These are phyloP conservation scores for Gynandropsis gynandra DNA, from an alignment of 345 rosid species.

Conservation along the genomic window DNA sequence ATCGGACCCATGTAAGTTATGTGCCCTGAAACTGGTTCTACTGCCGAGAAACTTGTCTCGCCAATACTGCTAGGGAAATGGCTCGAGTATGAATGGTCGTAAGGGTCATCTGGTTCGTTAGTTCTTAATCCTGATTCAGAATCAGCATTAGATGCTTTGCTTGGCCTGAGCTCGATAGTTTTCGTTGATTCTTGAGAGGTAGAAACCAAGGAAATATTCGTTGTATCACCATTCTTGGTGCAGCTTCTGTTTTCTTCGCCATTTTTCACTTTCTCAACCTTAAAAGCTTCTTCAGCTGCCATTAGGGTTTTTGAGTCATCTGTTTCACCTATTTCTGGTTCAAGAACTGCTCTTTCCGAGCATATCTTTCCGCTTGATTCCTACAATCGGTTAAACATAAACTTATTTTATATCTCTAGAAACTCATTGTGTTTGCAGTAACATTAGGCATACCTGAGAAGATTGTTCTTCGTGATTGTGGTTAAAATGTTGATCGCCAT, in stretches of 20 bases:
- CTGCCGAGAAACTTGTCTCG: slow-evolving; percentile 56
- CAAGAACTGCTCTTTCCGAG: too few species aligned
- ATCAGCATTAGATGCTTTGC: too few species aligned
- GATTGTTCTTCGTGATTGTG: slow-evolving; percentile 20
- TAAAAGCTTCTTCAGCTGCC: too few species aligned
- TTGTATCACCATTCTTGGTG: background rate
- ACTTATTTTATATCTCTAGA: too few species aligned
- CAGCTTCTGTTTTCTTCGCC: slow-evolving; percentile 2
- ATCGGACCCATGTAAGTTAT: slow-evolving; percentile 50
- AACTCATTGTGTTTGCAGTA: too few species aligned
- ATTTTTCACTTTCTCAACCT: too few species aligned
- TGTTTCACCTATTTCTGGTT: too few species aligned
- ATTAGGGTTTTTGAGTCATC: too few species aligned
- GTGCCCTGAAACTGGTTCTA: slow-evolving; percentile 35
- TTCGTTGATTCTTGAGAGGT: too few species aligned
- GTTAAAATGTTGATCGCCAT: background rate
- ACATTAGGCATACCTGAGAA: slow-evolving; percentile 27
- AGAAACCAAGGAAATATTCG: too few species aligned
- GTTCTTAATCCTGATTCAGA: background rate
- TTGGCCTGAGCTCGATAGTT: too few species aligned
- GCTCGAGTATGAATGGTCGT: slow-evolving; percentile 24
- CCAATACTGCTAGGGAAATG: slow-evolving; percentile 25
- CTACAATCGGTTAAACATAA: slow-evolving; percentile 21
- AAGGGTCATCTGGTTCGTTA: slow-evolving; percentile 23
- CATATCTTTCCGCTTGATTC: slow-evolving; percentile 15